Evolutionary conservation across 2,329 filamentous ascomycete genomes (phyloP).

Genomic region (Fusarium scirpi): DNA sequence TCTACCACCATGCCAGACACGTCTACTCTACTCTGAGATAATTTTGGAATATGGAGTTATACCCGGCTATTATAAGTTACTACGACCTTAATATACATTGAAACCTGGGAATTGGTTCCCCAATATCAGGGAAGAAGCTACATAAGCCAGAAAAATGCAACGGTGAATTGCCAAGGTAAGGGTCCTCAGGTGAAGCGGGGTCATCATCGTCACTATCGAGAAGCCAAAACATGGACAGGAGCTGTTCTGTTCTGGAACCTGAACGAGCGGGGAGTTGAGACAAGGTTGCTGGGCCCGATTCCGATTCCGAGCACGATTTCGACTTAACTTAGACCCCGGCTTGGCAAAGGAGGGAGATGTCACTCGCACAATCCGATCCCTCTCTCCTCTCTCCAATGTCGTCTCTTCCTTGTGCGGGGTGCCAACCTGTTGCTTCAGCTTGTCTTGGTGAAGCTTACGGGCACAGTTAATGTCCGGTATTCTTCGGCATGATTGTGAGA

Average conservation of each 20-base stretch:
- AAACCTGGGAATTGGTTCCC: conserved; percentile 27
- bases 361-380: conserved; percentile 27
- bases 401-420: conserved; percentile 13
- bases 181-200: conserved; percentile 37
- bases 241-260: conserved; percentile 30
- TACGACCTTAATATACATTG: conserved; percentile 31
- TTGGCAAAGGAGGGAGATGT: conserved; percentile 31
- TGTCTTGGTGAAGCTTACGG: conserved; percentile 3
- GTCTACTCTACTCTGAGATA: conserved; percentile 4
- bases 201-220: conserved; percentile 3
- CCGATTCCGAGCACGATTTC: conserved; percentile 20
- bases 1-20: conserved; percentile 10
- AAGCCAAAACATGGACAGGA: conserved; percentile 16
- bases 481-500: background rate
- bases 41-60: conserved; percentile 18
- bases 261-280: conserved; percentile 31
- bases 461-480: conserved; percentile 1
- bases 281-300: conserved; percentile 33
- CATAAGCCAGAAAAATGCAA: conserved; percentile 22
- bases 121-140: conserved; percentile 27
- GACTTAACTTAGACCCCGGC: conserved; percentile 32
- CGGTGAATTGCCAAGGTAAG: conserved; percentile 21
- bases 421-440: conserved; percentile 5
- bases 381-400: conserved; percentile 13
- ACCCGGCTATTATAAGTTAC: conserved; percentile 25